Conservation (phyloP, 2,329 filamentous ascomycete genomes). For the Colletotrichum noveboracense region DNA sequence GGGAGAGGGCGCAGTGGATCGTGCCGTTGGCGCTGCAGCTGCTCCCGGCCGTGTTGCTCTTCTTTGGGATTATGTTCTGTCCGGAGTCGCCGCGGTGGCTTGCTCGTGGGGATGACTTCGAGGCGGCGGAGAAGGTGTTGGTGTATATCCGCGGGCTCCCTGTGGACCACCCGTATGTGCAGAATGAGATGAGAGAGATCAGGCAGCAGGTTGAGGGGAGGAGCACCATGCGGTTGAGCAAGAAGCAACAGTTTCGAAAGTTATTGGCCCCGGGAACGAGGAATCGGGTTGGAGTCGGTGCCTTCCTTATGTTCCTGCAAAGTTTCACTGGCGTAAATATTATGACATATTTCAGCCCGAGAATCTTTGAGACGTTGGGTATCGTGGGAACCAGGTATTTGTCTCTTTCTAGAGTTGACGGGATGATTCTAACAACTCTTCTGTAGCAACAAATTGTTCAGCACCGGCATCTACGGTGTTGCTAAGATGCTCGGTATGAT, state of each 20-base stretch:
- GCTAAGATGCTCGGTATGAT: conserved; percentile 40
- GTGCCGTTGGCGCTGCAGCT: conserved; percentile 48
- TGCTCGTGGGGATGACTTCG: conserved; percentile 36
- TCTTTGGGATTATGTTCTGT: conserved; percentile 35
- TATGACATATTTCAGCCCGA: conserved; percentile 42
- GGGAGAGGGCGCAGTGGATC: conserved; percentile 38
- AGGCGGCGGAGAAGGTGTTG: conserved; percentile 42
- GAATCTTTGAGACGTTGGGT: conserved; percentile 41
- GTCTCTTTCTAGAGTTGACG: neutral
- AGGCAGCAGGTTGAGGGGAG: conserved; percentile 56
- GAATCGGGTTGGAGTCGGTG: conserved; percentile 12
- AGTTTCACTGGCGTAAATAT: conserved; percentile 54
- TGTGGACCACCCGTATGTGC: conserved; percentile 39
- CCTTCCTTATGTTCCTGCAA: conserved; percentile 29
- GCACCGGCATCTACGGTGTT: conserved; percentile 44
- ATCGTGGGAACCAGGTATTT: conserved; percentile 29
- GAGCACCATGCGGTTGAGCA: conserved; percentile 29
- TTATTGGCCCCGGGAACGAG: conserved; percentile 8
- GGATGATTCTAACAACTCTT: neutral
- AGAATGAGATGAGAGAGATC: conserved; percentile 44
- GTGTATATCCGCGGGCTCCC: conserved; percentile 44
- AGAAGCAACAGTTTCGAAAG: conserved; percentile 26
- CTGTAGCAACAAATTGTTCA: conserved; percentile 33
- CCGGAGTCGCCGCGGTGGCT: conserved; percentile 43
- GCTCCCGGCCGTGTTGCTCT: conserved; percentile 39